A percentile compares a stretch with the other conserved stretches of the same genome.
These are phyloP conservation scores for Sarocladium oryzae DNA, from an alignment of 2,329 filamentous ascomycete species.

Conservation along the genomic window DNA sequence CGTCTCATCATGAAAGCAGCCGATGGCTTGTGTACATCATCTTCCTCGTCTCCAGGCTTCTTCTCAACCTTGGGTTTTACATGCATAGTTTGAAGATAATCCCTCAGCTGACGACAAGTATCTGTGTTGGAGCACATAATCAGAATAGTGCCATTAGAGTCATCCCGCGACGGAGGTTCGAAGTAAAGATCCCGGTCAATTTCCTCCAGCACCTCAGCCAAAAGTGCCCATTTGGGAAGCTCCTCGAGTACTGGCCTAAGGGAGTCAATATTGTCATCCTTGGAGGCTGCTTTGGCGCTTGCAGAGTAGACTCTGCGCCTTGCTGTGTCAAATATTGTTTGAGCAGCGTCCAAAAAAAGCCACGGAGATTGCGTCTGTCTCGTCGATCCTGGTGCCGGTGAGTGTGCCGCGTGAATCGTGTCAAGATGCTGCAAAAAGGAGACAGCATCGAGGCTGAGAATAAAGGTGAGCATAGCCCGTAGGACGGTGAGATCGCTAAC, in stretches of 20 bases:
- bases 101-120: slow-evolving; percentile 80
- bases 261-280: slow-evolving; percentile 46
- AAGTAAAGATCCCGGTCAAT: slow-evolving; percentile 88
- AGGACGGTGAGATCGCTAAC: slow-evolving; percentile 82
- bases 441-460: slow-evolving; percentile 83
- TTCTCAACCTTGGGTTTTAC: slow-evolving; percentile 50
- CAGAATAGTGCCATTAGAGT: slow-evolving; percentile 84
- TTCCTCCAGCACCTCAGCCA: slow-evolving; percentile 87
- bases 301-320: slow-evolving; percentile 81
- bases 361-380: slow-evolving; percentile 88
- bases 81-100: slow-evolving; percentile 89
- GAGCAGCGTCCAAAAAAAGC: slow-evolving; percentile 91
- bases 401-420: slow-evolving; percentile 85
- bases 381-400: slow-evolving; percentile 79
- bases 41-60: slow-evolving; percentile 29
- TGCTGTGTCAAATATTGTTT: slow-evolving; percentile 88
- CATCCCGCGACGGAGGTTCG: slow-evolving; percentile 67
- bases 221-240: slow-evolving; percentile 84
- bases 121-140: slow-evolving; percentile 91
- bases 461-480: slow-evolving; percentile 70
- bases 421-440: slow-evolving; percentile 90
- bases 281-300: slow-evolving; percentile 46
- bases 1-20: slow-evolving; percentile 85
- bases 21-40: slow-evolving; percentile 57
- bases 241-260: slow-evolving; percentile 83